Evolutionary conservation across 306 rosid genomes (phyloP).

Genomic region (Gillenia trifoliata): DNA sequence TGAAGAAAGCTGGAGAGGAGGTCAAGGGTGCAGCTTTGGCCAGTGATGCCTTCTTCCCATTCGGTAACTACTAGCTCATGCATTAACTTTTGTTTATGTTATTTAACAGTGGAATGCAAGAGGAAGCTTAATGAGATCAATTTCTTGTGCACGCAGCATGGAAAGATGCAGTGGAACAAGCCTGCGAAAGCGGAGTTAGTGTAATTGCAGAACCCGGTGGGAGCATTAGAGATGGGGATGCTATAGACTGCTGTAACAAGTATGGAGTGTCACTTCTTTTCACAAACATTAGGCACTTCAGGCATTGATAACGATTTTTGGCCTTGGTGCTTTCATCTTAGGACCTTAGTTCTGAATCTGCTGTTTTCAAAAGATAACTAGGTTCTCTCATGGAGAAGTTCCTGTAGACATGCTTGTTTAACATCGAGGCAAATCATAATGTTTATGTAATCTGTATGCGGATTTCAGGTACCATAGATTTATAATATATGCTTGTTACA

Average conservation of each 20-base stretch:
- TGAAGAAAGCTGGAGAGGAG: constrained; percentile 83
- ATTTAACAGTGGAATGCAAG: not conserved
- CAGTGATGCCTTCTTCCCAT: constrained; percentile 95
- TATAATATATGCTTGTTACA: not conserved
- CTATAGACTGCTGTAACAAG: too few relatives aligned
- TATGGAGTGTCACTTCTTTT: constrained; percentile 81
- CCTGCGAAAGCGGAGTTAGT: constrained; percentile 97
- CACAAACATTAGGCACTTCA: constrained; percentile 80
- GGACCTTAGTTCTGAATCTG: not conserved
- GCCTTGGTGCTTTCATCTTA: not conserved
- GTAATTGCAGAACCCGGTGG: too few relatives aligned
- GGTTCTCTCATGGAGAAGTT: not conserved
- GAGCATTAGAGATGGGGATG: too few relatives aligned
- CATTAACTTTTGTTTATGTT: too few relatives aligned
- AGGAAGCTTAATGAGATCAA: not conserved
- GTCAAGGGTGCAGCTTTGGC: too few relatives aligned
- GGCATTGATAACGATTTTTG: constrained; percentile 40
- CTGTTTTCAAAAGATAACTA: not conserved
- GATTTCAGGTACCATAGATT: not conserved
- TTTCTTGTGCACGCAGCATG: constrained; percentile 55
- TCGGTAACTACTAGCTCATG: constrained; percentile 49
- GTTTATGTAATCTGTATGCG: not conserved
- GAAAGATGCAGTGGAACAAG: constrained; percentile 95
- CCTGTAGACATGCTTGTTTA: not conserved
- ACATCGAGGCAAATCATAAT: not conserved